Evolutionary conservation across 805 yeast species (phyloP), one percentile per base, ranked within the genome.

Genomic region (Candida khao-thaluensis): DNA sequence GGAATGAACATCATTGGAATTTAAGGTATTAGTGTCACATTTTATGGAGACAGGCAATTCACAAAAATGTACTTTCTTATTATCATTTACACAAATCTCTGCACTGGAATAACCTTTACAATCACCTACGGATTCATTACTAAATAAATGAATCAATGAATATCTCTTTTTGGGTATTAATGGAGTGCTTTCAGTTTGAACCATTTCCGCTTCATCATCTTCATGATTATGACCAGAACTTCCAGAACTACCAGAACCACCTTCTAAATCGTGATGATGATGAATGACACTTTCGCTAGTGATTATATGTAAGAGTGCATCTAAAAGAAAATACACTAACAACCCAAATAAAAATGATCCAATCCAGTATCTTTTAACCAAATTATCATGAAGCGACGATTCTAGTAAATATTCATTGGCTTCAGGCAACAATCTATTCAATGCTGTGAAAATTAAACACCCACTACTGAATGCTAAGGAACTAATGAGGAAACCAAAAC

Each of bases 251-350:
- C 27, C 40, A 4, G 29, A 30, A 11, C 37, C 37, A n/a, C 34
- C 37, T 10, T 56, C 59, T 11, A 56, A 67, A n/a, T 51, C 59
- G 52, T 89, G 96, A 11, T 79, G 83, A 60, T 96, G 89, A 55
- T 89, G 96, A 0, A 90, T 85, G 23, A 90, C 76, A 22, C 90
- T 81, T 56, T 86, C 86, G 36, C 91, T 78, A 0, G 97, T 86
- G 37, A 81, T 59, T 24, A 77, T 58, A 59, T 90, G 96, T 4
- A 93, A 77, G 1, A 82, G 25, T 18, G 67, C 56, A 57, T 89
- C 90, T 40, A 91, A 62, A 2, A 60, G 43, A 1, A 78, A 57
- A 53, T 95, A 86, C 2, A 77, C 45, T 1, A 64, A 31, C 2
- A 84, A 74, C 2, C 99, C 98, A 1, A 63, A 51, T 3, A 77